Percentiles rank a stretch among this genome's conserved stretches.
Evolutionary conservation across 305 asterid genomes (phyloP).

Genomic region (Solanum hybrid): DNA sequence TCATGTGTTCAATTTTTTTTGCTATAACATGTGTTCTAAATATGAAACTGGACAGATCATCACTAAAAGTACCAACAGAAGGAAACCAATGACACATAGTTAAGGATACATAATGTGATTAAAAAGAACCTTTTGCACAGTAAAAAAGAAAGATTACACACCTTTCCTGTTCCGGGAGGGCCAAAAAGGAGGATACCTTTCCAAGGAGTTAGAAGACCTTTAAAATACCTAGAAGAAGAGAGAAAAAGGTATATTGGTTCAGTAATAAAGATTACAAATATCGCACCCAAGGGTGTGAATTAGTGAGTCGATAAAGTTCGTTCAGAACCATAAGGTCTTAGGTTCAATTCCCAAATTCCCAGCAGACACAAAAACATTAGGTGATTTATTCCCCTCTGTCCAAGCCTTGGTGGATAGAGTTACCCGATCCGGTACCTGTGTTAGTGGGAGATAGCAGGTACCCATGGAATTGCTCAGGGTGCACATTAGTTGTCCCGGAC

Average conservation of each 20-base stretch:
- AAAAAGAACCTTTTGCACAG: neutral
- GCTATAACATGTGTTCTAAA: neutral
- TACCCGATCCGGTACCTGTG: neutral
- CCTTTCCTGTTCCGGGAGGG: conserved; percentile 99
- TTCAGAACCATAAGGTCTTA: neutral
- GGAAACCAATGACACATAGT: neutral
- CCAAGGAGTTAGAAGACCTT: conserved; percentile 96
- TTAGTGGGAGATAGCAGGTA: neutral
- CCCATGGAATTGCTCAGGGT: neutral
- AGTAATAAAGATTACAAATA: neutral
- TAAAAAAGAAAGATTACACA: conserved; percentile 13
- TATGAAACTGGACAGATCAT: neutral
- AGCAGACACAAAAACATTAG: neutral
- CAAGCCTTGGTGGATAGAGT: neutral
- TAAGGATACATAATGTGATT: neutral
- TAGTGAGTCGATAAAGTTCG: neutral
- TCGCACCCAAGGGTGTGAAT: neutral
- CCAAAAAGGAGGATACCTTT: conserved; percentile 98
- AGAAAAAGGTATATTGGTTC: conserved; percentile 3
- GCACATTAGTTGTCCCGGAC: neutral
- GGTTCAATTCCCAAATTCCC: neutral
- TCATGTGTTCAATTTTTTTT: neutral
- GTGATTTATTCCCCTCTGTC: neutral
- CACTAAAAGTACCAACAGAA: neutral
- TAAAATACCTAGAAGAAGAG: conserved; percentile 58